Evolutionary conservation across 768 basidiomycete genomes (phyloP).

Genomic region (Leccinum boreale): DNA sequence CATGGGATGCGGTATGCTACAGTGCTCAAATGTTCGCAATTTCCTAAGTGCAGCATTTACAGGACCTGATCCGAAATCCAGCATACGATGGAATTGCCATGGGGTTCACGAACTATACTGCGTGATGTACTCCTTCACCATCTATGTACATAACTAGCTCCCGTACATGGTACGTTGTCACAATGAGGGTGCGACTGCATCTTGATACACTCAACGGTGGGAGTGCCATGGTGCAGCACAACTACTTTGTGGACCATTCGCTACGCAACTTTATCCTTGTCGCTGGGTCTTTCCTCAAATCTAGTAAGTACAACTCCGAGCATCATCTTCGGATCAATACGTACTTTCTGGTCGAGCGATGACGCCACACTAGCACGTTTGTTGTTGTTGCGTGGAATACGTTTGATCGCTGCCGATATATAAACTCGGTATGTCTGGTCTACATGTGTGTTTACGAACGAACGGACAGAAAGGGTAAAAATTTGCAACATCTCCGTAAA

Average conservation of each 20-base stretch:
- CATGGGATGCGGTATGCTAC: constrained; percentile 14
- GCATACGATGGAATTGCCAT: constrained; percentile 12
- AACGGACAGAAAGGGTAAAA: neutral
- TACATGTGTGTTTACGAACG: neutral
- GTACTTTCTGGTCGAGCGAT: too few relatives aligned
- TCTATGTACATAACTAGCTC: neutral
- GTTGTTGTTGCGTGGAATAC: neutral
- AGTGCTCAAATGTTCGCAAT: neutral
- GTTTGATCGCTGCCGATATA: neutral
- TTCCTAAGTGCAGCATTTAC: neutral
- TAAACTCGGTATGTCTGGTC: neutral
- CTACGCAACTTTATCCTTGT: neutral
- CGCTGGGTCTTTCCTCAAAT: too few relatives aligned
- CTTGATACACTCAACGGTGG: too few relatives aligned
- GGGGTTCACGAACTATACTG: constrained; percentile 5
- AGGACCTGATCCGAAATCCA: constrained; percentile 17
- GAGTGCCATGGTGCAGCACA: too few relatives aligned
- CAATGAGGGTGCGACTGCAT: neutral
- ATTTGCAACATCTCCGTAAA: neutral
- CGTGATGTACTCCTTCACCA: neutral
- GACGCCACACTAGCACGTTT: too few relatives aligned
- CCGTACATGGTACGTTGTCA: neutral
- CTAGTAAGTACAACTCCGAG: neutral
- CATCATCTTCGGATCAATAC: neutral
- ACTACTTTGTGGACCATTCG: too few relatives aligned